Conservation (phyloP, 345 rosid genomes). For the Punica granatum region DNA sequence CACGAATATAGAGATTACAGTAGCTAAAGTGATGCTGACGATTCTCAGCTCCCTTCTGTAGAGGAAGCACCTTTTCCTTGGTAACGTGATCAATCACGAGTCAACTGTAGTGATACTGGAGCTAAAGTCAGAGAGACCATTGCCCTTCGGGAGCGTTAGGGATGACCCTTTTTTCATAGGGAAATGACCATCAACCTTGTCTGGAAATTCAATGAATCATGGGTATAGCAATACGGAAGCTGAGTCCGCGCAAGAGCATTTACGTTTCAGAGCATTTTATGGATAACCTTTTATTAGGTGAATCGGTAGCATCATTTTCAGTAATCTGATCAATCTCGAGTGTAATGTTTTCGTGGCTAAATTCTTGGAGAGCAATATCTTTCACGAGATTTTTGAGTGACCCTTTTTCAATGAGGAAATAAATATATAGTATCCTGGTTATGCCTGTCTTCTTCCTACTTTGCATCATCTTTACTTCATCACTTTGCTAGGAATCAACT, state of each 20-base stretch:
- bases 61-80: neutral
- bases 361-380: no score
- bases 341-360: no score
- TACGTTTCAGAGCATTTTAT: neutral
- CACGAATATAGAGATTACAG: neutral
- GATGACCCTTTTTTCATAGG: neutral
- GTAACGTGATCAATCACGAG: neutral
- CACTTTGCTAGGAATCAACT: constrained; percentile 41
- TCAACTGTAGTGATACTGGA: neutral
- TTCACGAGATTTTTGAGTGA: no score
- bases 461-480: neutral
- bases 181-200: neutral
- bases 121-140: neutral
- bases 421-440: no score
- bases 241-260: neutral
- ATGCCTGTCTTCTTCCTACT: neutral
- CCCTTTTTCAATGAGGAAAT: no score
- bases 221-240: neutral
- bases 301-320: no score
- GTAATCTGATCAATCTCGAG: no score
- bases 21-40: neutral
- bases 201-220: neutral
- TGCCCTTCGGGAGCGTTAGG: neutral
- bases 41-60: neutral
- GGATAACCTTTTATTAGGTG: no score